Percentiles rank a stretch among this genome's conserved stretches.
These are phyloP conservation scores for Beauveria sp. DNA, from an alignment of 2,329 filamentous ascomycete genomes.

Conservation along the genomic window DNA sequence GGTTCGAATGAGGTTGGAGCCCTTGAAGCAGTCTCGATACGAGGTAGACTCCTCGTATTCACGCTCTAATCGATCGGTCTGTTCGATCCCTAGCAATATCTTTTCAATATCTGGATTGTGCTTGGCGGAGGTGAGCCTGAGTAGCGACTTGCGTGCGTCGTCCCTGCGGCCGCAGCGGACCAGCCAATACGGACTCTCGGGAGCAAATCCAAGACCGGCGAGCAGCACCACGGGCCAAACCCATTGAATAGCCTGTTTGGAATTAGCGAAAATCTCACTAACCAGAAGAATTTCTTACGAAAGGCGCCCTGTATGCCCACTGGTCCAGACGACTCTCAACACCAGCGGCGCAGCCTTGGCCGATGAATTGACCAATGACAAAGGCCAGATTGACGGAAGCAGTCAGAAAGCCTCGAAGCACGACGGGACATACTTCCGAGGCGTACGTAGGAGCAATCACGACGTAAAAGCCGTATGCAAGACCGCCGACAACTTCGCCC, in stretches of 20 bases:
- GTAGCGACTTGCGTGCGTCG: constrained; percentile 33
- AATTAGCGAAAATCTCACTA: background rate
- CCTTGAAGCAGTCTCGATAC: constrained; percentile 44
- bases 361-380: constrained; percentile 53
- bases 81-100: constrained; percentile 46
- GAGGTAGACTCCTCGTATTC: constrained; percentile 40
- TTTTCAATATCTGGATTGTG: constrained; percentile 22
- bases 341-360: constrained; percentile 37
- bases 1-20: constrained; percentile 42
- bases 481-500: constrained; percentile 52
- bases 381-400: constrained; percentile 56
- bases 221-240: constrained; percentile 40
- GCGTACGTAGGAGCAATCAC: constrained; percentile 53
- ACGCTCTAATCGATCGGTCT: constrained; percentile 50
- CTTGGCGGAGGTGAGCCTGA: constrained; percentile 33
- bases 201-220: constrained; percentile 37
- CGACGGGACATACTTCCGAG: constrained; percentile 52
- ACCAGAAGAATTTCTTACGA: constrained; percentile 13
- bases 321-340: constrained; percentile 32
- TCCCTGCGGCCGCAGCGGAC: constrained; percentile 33
- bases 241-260: constrained; percentile 37
- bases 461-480: constrained; percentile 54
- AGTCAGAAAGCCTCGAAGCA: constrained; percentile 49
- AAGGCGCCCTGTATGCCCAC: constrained; percentile 35
- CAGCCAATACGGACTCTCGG: constrained; percentile 45